A percentile compares a stretch with the other conserved stretches of the same genome.
phyloP scores from a whole-genome alignment of 495 filamentous ascomycete species.

The Podospora australis region DNA sequence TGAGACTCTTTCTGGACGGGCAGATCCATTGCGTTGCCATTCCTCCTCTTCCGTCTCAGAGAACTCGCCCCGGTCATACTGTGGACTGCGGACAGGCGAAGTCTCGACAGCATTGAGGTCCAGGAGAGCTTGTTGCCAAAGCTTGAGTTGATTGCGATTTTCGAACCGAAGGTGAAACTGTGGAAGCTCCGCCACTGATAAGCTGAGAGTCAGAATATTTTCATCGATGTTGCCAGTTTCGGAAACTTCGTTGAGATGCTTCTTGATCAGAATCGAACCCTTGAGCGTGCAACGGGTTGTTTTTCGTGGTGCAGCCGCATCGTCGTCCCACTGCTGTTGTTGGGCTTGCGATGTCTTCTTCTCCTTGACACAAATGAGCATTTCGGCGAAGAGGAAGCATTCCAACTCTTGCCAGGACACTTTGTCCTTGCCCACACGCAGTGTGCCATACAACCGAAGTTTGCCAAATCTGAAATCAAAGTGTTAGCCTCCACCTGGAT shows the following conservation, averaged over 20 bases:
- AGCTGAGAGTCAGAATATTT: constrained; percentile 78
- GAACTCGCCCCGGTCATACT: constrained; percentile 69
- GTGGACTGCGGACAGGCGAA: constrained; percentile 54
- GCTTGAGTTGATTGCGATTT: constrained; percentile 75
- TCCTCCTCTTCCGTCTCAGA: constrained; percentile 91
- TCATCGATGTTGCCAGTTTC: constrained; percentile 66
- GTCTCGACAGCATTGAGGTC: constrained; percentile 69
- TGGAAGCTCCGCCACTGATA: constrained; percentile 92
- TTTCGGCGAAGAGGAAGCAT: constrained; percentile 95
- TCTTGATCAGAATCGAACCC: constrained; percentile 97
- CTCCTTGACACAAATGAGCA: constrained; percentile 99
- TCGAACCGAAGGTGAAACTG: constrained; percentile 93
- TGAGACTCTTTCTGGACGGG: constrained; percentile 70
- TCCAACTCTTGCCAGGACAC: constrained; percentile 97
- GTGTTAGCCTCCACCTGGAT: constrained; percentile 5
- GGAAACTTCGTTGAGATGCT: constrained; percentile 83
- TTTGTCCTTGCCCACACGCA: constrained; percentile 93
- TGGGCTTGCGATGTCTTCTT: constrained; percentile 60
- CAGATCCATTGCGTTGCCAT: constrained; percentile 56
- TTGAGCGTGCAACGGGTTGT: constrained; percentile 80
- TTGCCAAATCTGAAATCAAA: constrained; percentile 69
- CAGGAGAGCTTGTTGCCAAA: constrained; percentile 83
- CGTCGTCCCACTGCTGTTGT: constrained; percentile 57
- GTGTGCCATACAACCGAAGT: constrained; percentile 81
- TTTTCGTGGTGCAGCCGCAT: constrained; percentile 53